Conservation (phyloP, 2,329 filamentous ascomycete genomes). For the Elsinoe necatrix region DNA sequence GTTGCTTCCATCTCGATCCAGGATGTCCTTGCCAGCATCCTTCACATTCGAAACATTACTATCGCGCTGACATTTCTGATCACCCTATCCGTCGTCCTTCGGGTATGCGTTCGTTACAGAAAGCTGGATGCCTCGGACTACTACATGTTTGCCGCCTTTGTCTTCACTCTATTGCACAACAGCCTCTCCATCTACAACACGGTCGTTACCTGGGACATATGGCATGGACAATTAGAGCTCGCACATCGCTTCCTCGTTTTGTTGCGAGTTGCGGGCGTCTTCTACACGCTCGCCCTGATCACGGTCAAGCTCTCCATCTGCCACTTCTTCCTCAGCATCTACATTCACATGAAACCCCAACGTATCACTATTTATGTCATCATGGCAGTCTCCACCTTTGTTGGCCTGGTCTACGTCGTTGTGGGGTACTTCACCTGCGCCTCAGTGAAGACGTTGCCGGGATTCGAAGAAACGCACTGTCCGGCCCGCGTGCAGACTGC, state of each 20-base stretch:
- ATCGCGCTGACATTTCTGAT: neutral
- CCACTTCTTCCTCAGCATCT: constrained; percentile 43
- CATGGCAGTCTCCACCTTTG: constrained; percentile 35
- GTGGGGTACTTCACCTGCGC: constrained; percentile 42
- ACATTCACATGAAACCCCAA: constrained; percentile 35
- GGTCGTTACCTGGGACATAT: neutral
- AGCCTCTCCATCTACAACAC: neutral
- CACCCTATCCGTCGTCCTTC: neutral
- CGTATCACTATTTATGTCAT: constrained; percentile 36
- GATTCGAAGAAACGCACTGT: constrained; percentile 20
- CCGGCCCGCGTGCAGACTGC: constrained; percentile 7
- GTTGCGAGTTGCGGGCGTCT: constrained; percentile 15
- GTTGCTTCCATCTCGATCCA: neutral
- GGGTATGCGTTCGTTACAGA: neutral
- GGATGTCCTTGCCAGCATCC: neutral
- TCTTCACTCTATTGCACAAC: neutral
- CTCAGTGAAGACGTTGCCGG: constrained; percentile 39
- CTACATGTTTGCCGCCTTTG: neutral
- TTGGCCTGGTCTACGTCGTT: constrained; percentile 41
- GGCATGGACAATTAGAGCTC: neutral
- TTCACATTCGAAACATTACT: neutral
- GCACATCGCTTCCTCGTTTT: neutral
- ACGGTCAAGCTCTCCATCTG: constrained; percentile 42
- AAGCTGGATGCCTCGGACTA: neutral
- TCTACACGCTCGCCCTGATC: constrained; percentile 40